Base-by-base conservation (phyloP, 176 grass and related monocot genomes). In the Chloris gayana region DNA sequence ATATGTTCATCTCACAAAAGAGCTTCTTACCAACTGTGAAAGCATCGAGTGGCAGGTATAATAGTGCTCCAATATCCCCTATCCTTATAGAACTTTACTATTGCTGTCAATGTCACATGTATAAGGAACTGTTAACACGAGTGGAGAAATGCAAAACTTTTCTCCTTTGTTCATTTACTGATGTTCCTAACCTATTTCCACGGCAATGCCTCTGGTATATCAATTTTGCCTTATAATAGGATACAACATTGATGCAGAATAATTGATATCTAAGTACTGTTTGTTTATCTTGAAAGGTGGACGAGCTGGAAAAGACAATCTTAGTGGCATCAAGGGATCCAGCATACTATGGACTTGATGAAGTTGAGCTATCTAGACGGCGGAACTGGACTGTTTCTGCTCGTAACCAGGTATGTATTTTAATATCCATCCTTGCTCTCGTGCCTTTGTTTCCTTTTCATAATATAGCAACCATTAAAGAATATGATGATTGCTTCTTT, bases 231-330 rank as follows among this genome's bases (percentile, higher is more conserved):
- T 71, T 77, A 45, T 29, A 5, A 12, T 31, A 0, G 44, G 26
- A 9, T 41, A 3, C 45, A 19, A 75, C 63, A 66, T 74, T 72
- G 9, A 50, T 81, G 50, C 78, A 66, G 47, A 80, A 17, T 77
- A 73, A 60, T 70, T 86, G 22, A 31, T 30, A 13, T 24, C 25
- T 81, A 50, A 83, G 19, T 38, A 47, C 2, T 39, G 63, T 6
- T 86, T 58, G 47, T 76, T 69, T 45, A 57, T 85, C 14, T n/a
- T 83, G 19, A 68, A 87, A 97, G 95, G 90, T 98, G 57, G 92
- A 93, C 84, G 92, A 98, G 80, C 67, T 98, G 74, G 91, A 95
- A 74, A 98, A 95, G 84, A 87, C 95, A 72, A 95, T 95, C 86
- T 59, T 86, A 58, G 95, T 95, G 58, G 90, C 95, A 73, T 87